Percentiles rank a stretch among this genome's conserved stretches.
phyloP scores from a whole-genome alignment of 495 filamentous ascomycete genomes.

The Talaromyces nanjingensis region DNA sequence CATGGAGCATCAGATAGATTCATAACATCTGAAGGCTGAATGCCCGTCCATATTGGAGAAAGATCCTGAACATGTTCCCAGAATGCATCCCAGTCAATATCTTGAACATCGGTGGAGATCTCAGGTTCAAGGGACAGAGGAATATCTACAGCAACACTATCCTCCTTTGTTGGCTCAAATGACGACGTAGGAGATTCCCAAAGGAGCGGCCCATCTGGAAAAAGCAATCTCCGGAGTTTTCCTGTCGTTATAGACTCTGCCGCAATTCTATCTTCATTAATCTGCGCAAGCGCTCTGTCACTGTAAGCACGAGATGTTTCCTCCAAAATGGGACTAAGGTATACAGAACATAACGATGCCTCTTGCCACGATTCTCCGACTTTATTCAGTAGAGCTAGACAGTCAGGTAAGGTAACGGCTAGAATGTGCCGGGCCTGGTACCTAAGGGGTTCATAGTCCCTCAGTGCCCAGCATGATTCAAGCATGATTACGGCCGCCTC shows the following conservation, averaged over 20 bases:
- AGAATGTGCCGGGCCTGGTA: neutral
- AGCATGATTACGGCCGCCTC: neutral
- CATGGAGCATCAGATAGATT: neutral
- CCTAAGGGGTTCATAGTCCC: neutral
- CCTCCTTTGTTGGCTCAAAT: neutral
- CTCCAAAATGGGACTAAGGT: neutral
- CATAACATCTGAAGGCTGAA: neutral
- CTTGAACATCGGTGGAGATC: neutral
- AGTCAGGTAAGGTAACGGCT: neutral
- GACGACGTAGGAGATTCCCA: neutral
- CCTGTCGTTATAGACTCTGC: neutral
- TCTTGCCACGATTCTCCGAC: neutral
- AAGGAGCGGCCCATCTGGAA: neutral
- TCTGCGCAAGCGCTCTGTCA: neutral
- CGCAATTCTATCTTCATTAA: neutral
- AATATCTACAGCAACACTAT: neutral
- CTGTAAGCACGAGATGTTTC: neutral
- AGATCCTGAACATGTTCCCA: neutral
- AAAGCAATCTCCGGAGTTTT: neutral
- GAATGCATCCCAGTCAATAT: neutral
- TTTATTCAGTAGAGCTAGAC: neutral
- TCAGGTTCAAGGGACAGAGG: neutral
- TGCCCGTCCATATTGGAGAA: neutral
- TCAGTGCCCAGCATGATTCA: neutral
- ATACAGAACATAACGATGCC: neutral